Evolutionary conservation across 176 grass and related monocot genomes (phyloP).

Genomic region (Triticum timopheevii): DNA sequence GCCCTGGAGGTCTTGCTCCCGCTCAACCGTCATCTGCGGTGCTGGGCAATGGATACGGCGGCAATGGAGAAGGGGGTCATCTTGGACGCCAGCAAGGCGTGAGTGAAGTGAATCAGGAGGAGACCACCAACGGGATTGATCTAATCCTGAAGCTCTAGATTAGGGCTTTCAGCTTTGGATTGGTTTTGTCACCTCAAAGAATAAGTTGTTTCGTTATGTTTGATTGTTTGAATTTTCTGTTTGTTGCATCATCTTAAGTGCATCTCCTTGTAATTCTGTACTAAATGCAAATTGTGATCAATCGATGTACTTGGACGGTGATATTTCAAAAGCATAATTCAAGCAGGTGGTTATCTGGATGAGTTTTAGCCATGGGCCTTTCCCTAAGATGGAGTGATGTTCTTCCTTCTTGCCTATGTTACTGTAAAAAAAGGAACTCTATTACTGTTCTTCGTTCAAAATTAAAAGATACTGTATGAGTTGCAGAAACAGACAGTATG

Average conservation of each 20-base stretch:
- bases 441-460: too few relatives aligned
- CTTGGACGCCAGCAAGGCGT: background rate
- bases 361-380: too few relatives aligned
- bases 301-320: background rate
- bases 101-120: background rate
- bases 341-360: background rate
- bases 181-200: background rate
- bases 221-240: background rate
- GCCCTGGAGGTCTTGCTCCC: background rate
- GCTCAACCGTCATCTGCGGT: too few relatives aligned
- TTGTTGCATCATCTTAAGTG: too few relatives aligned
- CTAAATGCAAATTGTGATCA: background rate
- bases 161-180: background rate
- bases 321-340: background rate
- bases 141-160: background rate
- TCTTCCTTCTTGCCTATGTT: too few relatives aligned
- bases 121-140: background rate
- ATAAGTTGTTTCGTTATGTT: background rate
- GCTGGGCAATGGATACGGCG: background rate
- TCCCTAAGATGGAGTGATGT: too few relatives aligned
- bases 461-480: too few relatives aligned
- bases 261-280: background rate
- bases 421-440: too few relatives aligned
- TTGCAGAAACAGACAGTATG: too few relatives aligned
- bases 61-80: background rate